Evolutionary conservation across 345 rosid species (phyloP).

Genomic region (Arabidopsis thaliana): DNA sequence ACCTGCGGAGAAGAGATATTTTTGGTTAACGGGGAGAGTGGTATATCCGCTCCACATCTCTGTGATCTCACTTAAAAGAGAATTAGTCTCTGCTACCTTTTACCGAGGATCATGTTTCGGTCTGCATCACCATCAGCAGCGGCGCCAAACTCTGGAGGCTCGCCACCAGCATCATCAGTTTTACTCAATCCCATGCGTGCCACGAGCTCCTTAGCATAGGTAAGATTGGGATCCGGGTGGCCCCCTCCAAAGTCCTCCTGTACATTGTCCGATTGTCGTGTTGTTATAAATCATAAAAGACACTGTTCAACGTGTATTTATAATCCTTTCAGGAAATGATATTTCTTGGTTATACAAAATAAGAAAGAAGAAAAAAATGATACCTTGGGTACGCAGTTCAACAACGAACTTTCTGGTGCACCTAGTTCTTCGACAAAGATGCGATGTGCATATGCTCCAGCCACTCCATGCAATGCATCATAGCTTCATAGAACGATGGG

Average conservation of each 20-base stretch:
- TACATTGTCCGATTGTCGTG: slow-evolving; percentile 16
- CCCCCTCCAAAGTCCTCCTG: slow-evolving; percentile 99
- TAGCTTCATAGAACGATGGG: slow-evolving; percentile 54
- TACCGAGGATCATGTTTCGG: slow-evolving; percentile 95
- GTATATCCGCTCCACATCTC: background rate
- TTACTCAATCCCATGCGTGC: slow-evolving; percentile 89
- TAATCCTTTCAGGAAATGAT: background rate
- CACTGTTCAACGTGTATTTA: background rate
- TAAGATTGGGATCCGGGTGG: slow-evolving; percentile 92
- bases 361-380: slow-evolving; percentile 4
- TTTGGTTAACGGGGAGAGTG: slow-evolving; percentile 6
- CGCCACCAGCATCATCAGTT: slow-evolving; percentile 54
- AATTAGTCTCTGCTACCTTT: slow-evolving; percentile 56
- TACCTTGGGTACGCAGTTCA: slow-evolving; percentile 93
- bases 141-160: slow-evolving; percentile 95
- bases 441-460: slow-evolving; percentile 85
- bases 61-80: background rate
- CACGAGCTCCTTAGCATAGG: slow-evolving; percentile 88
- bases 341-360: background rate
- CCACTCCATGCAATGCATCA: slow-evolving; percentile 96
- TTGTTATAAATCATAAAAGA: slow-evolving; percentile 16
- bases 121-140: slow-evolving; percentile 99
- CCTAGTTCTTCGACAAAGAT: slow-evolving; percentile 95
- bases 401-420: slow-evolving; percentile 74
- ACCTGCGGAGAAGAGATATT: slow-evolving; percentile 51